Evolutionary conservation across 129 eudicot species (phyloP), one percentile per base, ranked within the genome.

Genomic region (Ambrosia trifida): DNA sequence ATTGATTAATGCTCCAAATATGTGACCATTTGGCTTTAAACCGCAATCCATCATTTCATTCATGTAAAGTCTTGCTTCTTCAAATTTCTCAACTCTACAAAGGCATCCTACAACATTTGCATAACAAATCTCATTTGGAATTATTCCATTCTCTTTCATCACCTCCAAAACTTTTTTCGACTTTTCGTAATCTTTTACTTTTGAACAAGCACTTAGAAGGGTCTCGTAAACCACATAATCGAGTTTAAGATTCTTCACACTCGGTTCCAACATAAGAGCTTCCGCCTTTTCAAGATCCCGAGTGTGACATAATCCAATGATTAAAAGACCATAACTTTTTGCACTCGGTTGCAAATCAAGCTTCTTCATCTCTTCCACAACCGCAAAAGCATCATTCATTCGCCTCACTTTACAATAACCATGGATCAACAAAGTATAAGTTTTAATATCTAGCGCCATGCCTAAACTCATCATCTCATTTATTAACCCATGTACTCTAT

Each of bases 291-390:
- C 76, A 11, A 82, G 84, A 81, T 89, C 87, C 53, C 82, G 80
- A 54, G 58, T 73, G n/a, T 66, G 84, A 67, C 94, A 82, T 17
- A 91, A 78, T 8, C 85, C 87, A 58, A 75, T 84, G 12, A 91
- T 83, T 40, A 91, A 74, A 41, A 81, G 82, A 71, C 85, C 80
- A 50, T 71, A 88, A 58, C 81, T 84, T 84, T 63, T 79, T 38
- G 57, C 79, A 17, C 89, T 69, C 54, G 89, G 96, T 43, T 66
- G 72, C 79, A 92, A 61, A 57, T 87, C 85, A 72, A 76, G 82
- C 18, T 78, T 71, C 69, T 83, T 87, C 98, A 89, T 92, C 75
- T 87, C 85, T 18, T 19, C 89, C 53, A 86, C 77, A 44, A 86
- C 72, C 60, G 79, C 79, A 80, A 78, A 83, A 5, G 88, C 95